Evolutionary conservation across 768 basidiomycete species (phyloP).

Genomic region (Xanthoconium purpureum): DNA sequence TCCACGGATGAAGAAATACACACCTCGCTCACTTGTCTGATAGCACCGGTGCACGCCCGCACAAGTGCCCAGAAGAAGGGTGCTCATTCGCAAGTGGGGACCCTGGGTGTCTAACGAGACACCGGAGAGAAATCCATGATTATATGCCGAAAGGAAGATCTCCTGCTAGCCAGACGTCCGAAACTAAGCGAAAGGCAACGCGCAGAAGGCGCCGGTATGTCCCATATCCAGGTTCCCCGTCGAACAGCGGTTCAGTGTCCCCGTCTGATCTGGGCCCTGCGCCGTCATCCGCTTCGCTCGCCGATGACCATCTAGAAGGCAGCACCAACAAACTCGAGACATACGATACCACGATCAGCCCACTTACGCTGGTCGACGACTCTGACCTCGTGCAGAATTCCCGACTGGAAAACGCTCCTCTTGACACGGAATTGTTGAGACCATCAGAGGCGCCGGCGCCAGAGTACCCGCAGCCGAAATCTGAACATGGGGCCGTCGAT

Average conservation of each 20-base stretch:
- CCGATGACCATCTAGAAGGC: background rate
- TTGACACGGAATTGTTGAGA: background rate
- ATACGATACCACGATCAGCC: background rate
- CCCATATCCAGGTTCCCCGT: background rate
- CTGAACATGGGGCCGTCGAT: background rate
- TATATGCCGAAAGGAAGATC: background rate
- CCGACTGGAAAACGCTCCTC: background rate
- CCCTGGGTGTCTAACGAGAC: background rate
- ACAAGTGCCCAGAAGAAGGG: background rate
- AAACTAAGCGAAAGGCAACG: background rate
- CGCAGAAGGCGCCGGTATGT: background rate
- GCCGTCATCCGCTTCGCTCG: background rate
- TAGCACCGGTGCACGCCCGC: conserved; percentile 11
- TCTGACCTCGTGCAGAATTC: background rate
- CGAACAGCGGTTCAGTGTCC: background rate
- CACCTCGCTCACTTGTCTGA: background rate
- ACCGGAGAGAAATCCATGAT: background rate
- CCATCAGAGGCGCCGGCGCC: no score
- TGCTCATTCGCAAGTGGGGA: background rate
- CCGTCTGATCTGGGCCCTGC: background rate
- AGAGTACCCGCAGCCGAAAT: background rate
- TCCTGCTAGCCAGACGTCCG: background rate
- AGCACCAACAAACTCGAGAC: background rate
- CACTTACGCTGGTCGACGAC: background rate
- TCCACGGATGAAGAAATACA: background rate